Evolutionary conservation across 257 asterid genomes (phyloP).

Genomic region (Coffea eugenioides): DNA sequence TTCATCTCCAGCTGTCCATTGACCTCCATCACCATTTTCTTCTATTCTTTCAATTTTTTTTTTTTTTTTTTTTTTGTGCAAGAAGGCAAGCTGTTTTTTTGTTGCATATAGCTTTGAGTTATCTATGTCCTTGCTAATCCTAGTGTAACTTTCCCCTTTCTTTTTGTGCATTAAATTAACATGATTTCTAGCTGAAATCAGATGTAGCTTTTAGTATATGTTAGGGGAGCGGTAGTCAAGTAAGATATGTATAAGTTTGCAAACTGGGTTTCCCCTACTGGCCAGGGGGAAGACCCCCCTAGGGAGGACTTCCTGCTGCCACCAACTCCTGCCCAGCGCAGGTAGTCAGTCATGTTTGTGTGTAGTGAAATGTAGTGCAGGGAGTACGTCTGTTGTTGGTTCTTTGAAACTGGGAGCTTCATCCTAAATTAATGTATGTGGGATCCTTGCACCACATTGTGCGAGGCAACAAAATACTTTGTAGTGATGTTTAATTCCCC

Average conservation of each 20-base stretch:
- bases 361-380: too few species aligned
- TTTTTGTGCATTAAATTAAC: conserved; percentile 4
- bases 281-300: too few species aligned
- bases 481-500: not conserved
- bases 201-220: not conserved
- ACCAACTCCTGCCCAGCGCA: not conserved
- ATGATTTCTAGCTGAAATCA: conserved; percentile 3
- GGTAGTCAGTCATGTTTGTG: not conserved
- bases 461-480: not conserved
- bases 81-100: not conserved
- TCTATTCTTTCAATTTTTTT: not conserved
- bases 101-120: conserved; percentile 3
- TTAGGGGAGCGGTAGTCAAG: not conserved
- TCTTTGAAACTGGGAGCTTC: not conserved
- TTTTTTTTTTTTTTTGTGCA: not conserved
- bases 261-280: not conserved
- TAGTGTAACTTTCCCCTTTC: not conserved
- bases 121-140: not conserved
- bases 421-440: not conserved
- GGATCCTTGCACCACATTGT: too few species aligned
- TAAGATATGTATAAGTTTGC: not conserved
- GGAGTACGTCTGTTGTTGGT: not conserved
- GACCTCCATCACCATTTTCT: not conserved
- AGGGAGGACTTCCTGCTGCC: too few species aligned
- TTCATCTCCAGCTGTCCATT: conserved; percentile 31